Evolutionary conservation across 352 stramenopile genomes (phyloP).

Genomic region (Globisporangium cylindrosporum): DNA sequence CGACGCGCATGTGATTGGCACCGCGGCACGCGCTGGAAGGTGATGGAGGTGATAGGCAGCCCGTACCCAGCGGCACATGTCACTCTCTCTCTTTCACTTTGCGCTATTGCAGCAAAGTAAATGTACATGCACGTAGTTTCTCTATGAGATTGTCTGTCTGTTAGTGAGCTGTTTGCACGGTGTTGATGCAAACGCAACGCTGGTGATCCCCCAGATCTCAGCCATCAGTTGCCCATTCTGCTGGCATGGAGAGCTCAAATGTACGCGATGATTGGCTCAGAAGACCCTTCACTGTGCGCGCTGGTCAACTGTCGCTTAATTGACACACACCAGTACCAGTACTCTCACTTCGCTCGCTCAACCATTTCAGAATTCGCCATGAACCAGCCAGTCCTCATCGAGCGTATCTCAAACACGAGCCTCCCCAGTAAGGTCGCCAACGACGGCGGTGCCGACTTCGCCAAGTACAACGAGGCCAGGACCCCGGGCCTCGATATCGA

Average conservation of each 20-base stretch:
- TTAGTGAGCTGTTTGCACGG: neutral
- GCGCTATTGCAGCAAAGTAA: no score
- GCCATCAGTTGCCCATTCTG: neutral
- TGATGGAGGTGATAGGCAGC: neutral
- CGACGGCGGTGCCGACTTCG: neutral
- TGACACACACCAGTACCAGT: neutral
- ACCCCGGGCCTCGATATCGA: constrained; percentile 27
- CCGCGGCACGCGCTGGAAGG: neutral
- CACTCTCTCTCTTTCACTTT: neutral
- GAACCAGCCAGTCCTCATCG: constrained; percentile 19
- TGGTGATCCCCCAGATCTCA: neutral
- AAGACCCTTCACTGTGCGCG: neutral
- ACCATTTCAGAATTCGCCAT: constrained; percentile 18
- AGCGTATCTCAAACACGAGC: constrained; percentile 21
- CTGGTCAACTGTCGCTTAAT: neutral
- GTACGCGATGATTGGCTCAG: neutral
- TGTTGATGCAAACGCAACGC: neutral
- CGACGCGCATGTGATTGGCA: constrained; percentile 1
- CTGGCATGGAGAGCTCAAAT: neutral
- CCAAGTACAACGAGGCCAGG: constrained; percentile 22
- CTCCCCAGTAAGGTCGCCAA: neutral
- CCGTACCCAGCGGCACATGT: neutral
- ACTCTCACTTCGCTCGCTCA: neutral
- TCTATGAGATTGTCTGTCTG: neutral
- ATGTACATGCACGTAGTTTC: neutral